A percentile compares a stretch with the other conserved stretches of the same genome.
These are phyloP conservation scores for Brasenia schreberi DNA, from an alignment of 164 flowering plant genomes.

Conservation along the genomic window DNA sequence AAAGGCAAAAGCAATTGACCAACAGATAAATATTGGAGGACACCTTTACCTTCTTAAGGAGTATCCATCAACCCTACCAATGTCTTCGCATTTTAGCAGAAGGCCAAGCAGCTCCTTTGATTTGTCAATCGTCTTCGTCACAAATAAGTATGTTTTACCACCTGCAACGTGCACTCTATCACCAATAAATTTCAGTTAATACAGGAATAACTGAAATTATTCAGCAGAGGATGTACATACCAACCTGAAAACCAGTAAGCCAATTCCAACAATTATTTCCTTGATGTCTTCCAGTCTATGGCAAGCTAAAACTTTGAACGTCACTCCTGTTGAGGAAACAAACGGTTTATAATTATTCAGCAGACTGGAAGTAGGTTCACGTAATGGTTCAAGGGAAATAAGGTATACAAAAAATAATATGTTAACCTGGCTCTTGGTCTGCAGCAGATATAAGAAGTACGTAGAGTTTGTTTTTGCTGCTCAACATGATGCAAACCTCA, in stretches of 20 bases:
- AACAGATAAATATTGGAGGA: too few species aligned
- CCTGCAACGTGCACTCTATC: conserved; percentile 34
- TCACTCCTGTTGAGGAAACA: conserved; percentile 18
- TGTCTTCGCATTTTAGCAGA: conserved; percentile 22
- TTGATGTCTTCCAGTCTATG: conserved; percentile 43
- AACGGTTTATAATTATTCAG: too few species aligned
- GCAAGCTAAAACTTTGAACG: conserved; percentile 26
- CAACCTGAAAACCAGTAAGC: conserved; percentile 61
- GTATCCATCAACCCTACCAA: conserved; percentile 10
- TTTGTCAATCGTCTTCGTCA: conserved; percentile 41
- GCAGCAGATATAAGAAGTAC: conserved; percentile 21
- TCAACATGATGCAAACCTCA: conserved; percentile 38
- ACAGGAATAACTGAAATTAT: not conserved
- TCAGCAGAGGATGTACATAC: conserved; percentile 5
- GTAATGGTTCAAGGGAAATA: not conserved
- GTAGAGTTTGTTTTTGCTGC: conserved; percentile 49
- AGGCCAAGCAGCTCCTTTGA: conserved; percentile 30
- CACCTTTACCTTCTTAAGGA: conserved; percentile 44
- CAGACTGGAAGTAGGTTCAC: too few species aligned
- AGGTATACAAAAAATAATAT: conserved; percentile 3
- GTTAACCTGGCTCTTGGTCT: conserved; percentile 48
- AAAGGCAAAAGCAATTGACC: too few species aligned
- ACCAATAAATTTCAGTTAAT: conserved; percentile 4
- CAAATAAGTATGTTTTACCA: conserved; percentile 29
- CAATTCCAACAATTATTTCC: conserved; percentile 46